These are phyloP conservation scores for Camelina hispida DNA, from an alignment of 345 rosid species.

Conservation along the genomic window DNA sequence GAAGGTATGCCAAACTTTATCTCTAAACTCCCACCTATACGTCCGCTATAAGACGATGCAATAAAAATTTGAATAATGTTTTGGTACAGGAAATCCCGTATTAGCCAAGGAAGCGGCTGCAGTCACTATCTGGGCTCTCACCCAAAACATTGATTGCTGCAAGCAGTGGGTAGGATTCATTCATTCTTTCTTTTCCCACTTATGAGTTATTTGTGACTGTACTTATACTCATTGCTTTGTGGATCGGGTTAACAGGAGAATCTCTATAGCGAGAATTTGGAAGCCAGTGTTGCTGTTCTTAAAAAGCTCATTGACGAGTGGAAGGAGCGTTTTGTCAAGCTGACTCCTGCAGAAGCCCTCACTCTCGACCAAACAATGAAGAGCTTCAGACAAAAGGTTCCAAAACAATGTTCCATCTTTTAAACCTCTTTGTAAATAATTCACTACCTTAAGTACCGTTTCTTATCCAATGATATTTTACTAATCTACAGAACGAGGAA, in stretches of 20 bases:
- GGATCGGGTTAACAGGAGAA: conserved; percentile 54
- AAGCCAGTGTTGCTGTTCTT: conserved; percentile 61
- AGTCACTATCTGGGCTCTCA: conserved; percentile 62
- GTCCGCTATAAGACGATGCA: background rate
- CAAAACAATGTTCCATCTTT: background rate
- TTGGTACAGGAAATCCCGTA: conserved; percentile 50
- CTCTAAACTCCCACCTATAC: background rate
- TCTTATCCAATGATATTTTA: conserved; percentile 14
- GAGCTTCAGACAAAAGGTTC: conserved; percentile 64
- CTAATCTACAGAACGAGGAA: conserved; percentile 59
- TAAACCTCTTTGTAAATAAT: background rate
- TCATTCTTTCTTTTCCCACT: conserved; percentile 22
- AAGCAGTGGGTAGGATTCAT: conserved; percentile 66
- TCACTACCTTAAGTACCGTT: background rate
- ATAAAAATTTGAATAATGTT: background rate
- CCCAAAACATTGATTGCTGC: conserved; percentile 68
- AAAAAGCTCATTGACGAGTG: conserved; percentile 59
- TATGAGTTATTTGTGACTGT: conserved; percentile 1
- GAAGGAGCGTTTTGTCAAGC: conserved; percentile 56
- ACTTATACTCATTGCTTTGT: conserved; percentile 21
- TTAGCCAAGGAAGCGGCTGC: conserved; percentile 72
- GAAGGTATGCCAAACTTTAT: conserved; percentile 51
- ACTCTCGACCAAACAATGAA: conserved; percentile 54
- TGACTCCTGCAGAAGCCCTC: conserved; percentile 51
- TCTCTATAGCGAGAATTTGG: conserved; percentile 60